phyloP scores from a whole-genome alignment of 345 rosid species.

The Gossypioides kirkii region DNA sequence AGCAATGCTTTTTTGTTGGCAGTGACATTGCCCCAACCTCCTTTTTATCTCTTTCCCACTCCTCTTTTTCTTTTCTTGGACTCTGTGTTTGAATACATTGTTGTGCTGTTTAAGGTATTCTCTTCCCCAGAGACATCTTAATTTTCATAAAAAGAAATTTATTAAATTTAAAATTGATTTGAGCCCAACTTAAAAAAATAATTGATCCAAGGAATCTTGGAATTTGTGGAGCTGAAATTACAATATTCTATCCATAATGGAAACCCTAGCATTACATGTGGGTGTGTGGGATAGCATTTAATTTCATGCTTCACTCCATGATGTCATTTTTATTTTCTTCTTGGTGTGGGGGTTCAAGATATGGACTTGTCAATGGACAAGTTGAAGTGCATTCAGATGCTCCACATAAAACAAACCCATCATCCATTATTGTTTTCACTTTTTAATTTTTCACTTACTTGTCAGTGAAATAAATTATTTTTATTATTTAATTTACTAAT shows the following conservation, averaged over 20 bases:
- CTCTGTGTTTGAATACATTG: too few relatives aligned
- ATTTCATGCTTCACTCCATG: background rate
- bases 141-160: background rate
- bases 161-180: background rate
- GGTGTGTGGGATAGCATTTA: slow-evolving; percentile 14
- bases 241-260: background rate
- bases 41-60: background rate
- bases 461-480: too few relatives aligned
- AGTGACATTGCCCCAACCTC: background rate
- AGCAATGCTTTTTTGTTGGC: background rate
- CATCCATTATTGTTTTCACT: background rate
- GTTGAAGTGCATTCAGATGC: background rate
- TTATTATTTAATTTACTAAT: too few relatives aligned
- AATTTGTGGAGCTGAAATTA: too few relatives aligned
- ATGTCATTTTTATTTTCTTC: background rate
- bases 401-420: background rate
- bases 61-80: background rate
- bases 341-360: background rate
- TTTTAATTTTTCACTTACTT: background rate
- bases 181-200: too few relatives aligned
- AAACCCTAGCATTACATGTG: slow-evolving; percentile 17
- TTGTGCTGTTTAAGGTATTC: too few relatives aligned
- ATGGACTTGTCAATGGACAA: background rate
- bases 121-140: too few relatives aligned
- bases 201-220: background rate